Evolutionary conservation across 768 basidiomycete genomes (phyloP), one percentile per base, ranked within the genome.

Genomic region (Pleurotus sapidus): DNA sequence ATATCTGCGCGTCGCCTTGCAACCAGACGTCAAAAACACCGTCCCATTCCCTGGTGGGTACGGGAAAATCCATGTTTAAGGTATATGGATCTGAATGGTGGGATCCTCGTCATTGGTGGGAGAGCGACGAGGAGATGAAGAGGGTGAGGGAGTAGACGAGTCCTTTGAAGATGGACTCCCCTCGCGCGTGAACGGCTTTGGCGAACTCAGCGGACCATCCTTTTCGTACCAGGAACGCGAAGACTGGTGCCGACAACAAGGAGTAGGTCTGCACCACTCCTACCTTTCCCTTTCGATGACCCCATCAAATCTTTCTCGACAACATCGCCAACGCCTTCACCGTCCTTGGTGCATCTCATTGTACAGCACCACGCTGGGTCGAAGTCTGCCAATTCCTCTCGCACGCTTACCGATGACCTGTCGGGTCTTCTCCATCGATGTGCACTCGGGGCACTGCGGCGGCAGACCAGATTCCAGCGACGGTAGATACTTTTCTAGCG

Each of bases 241-340:
- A 97, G 72, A 69, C 89, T 93, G 56, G 94, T 96, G 45, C 95
- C 95, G 15, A 92, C 94, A 12, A 97, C 94, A 53, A 97, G 72
- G 38, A 97, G 73, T 46, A 94, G 69, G 72, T 97, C 95, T 6
- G 93, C 91, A 3, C 88, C 84, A 46, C 81, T 82, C 59, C 85
- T 77, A 2, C 86, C 85, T 63, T 85, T 88, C 12, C 86, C 83
- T 61, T 83, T 83, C 2, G 79, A 82, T 6, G 81, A 77, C 6
- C 91, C 90, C 55, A 91, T 77, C 55, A 96, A 72, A 68, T 97
- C 95, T 61, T 81, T 83, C 64, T 85, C 75, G n/a, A 95, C 91
- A 18, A 88, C 80, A 55, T 90, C 84, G 1, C 95, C 95, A 2
- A 96, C 92, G 18, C 84, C 84, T 63, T 95, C 91, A 3, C 92